These are phyloP conservation scores for Eucalyptus microcorys DNA, from an alignment of 345 rosid genomes.

Conservation along the genomic window DNA sequence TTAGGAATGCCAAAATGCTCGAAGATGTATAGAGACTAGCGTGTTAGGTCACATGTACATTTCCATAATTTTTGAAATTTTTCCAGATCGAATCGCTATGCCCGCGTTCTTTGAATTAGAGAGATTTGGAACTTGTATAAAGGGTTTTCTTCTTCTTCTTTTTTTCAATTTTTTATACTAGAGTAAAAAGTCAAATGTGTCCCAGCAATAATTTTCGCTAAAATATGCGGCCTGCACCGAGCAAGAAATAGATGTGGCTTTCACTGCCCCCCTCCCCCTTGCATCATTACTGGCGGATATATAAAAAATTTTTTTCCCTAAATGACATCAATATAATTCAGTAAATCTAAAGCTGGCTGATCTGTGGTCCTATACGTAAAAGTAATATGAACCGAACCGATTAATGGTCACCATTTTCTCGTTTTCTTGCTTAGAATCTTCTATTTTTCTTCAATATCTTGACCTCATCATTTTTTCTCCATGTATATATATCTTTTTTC, in stretches of 20 bases:
- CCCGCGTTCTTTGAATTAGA: background rate
- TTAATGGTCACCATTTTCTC: no score
- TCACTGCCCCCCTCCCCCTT: background rate
- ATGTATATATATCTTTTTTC: background rate
- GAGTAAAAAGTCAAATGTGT: background rate
- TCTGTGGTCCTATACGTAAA: accelerated
- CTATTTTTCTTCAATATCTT: no score
- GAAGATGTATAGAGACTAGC: background rate
- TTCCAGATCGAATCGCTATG: accelerated
- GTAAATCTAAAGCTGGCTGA: no score
- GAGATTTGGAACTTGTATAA: background rate
- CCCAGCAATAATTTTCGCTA: background rate
- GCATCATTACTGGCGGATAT: background rate
- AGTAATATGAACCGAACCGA: no score
- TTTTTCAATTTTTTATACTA: background rate
- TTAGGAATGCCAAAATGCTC: background rate
- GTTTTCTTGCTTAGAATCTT: background rate
- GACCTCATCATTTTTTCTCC: background rate
- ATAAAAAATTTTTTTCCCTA: background rate
- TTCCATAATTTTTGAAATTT: background rate
- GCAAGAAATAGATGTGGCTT: background rate
- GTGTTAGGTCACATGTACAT: background rate
- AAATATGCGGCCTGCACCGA: accelerated
- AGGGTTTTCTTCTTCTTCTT: background rate
- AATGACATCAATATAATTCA: background rate